Base-by-base conservation (phyloP, 495 filamentous ascomycete species). In the Penicillium coprophilum region DNA sequence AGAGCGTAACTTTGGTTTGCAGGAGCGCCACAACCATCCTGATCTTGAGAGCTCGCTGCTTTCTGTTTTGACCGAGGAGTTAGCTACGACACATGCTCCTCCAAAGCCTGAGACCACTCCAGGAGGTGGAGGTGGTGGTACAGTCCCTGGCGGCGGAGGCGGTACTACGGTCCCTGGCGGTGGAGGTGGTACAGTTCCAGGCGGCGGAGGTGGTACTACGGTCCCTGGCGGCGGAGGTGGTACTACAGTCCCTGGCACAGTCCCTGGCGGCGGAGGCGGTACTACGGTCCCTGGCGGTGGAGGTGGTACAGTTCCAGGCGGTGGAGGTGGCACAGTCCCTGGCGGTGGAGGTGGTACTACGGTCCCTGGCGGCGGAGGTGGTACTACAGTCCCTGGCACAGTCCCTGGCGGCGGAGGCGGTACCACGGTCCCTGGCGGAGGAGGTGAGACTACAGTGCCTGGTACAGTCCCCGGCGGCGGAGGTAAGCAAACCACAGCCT, bases 301-400 rank as follows among this genome's bases (percentile, higher is more conserved):
- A 2, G 34, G 48, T 8, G 32, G 49, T 21, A 34, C 23, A 28
- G 17, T n/a, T 9, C 53, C 50, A 2, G 15, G 44, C 30, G 43
- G 40, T 1, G 60, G 60, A 11, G 47, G 47, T 44, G 34, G 48
- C 21, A 50, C 55, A 34, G 56, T 56, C 12, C 45, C 54, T 45
- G 34, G 55, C 15, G 34, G 55, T n/a, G 55, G 39, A 21, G 49
- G 55, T n/a, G 40, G 38, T 2, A 43, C 55, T 15, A 36, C 34
- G 0, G 23, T 11, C 55, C 55, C 55, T 19, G 40, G 55, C 12
- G 55, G 46, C 19, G 46, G 46, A 27, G 47, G 36, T 21, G 32
- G 13, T n/a, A 36, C 32, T 36, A n/a, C n/a, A n/a, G n/a, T n/a
- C n/a, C n/a, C n/a, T n/a, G n/a, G n/a, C n/a, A 31, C 30, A 2